These are phyloP conservation scores for Calendula officinalis DNA, from an alignment of 129 eudicot species.

Conservation along the genomic window DNA sequence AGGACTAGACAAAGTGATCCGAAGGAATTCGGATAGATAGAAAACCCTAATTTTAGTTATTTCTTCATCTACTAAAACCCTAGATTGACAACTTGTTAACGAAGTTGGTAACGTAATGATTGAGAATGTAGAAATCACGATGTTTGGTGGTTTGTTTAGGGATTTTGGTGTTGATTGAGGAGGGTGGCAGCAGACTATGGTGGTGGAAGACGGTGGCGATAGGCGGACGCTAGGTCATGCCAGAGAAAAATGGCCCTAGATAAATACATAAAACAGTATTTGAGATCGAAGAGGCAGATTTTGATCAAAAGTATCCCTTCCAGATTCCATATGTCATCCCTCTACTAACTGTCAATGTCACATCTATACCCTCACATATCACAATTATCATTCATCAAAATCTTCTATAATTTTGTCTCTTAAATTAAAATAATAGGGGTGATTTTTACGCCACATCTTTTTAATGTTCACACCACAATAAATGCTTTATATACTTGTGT, in stretches of 20 bases:
- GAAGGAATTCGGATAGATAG: background rate
- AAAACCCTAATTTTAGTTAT: conserved; percentile 31
- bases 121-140: conserved; percentile 21
- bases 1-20: conserved; percentile 23
- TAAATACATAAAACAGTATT: conserved; percentile 5
- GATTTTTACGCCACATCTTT: too few relatives aligned
- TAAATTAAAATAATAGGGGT: too few relatives aligned
- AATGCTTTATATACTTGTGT: too few relatives aligned
- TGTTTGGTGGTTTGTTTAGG: conserved; percentile 12
- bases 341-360: background rate
- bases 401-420: too few relatives aligned
- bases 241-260: background rate
- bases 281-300: conserved; percentile 13
- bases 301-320: background rate
- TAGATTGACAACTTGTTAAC: conserved; percentile 24
- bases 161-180: conserved; percentile 1
- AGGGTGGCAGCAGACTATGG: background rate
- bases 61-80: conserved; percentile 27
- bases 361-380: conserved; percentile 1
- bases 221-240: conserved; percentile 26
- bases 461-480: too few relatives aligned
- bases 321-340: conserved; percentile 13
- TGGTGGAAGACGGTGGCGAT: conserved; percentile 26
- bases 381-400: too few relatives aligned
- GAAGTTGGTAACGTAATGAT: conserved; percentile 15